Conservation (phyloP, 345 rosid genomes). For the Atalantia buxifolia region DNA sequence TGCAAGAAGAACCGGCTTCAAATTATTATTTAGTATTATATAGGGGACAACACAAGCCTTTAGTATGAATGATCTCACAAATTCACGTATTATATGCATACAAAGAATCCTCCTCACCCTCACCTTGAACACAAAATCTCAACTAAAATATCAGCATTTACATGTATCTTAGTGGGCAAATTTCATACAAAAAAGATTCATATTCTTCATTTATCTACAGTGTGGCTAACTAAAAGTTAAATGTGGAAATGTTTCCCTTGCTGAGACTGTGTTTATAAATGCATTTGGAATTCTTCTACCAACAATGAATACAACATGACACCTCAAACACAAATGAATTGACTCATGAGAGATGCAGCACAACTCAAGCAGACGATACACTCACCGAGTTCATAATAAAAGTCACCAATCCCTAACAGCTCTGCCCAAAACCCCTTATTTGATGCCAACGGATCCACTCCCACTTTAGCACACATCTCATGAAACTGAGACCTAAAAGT, state of each 20-base stretch:
- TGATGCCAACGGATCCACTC: slow-evolving; percentile 94
- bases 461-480: slow-evolving; percentile 89
- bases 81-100: not conserved
- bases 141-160: not conserved
- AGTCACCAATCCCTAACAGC: slow-evolving; percentile 94
- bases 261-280: not conserved
- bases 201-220: not conserved
- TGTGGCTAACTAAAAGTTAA: not conserved
- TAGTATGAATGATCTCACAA: not conserved
- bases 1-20: not conserved
- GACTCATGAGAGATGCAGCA: not conserved
- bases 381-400: slow-evolving; percentile 90
- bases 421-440: slow-evolving; percentile 98
- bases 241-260: not conserved
- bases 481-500: slow-evolving; percentile 81
- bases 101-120: not conserved
- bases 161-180: not conserved
- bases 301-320: not conserved
- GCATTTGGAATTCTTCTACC: not conserved
- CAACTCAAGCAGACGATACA: not conserved
- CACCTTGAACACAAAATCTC: not conserved
- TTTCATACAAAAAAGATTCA: not conserved
- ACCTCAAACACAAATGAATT: not conserved
- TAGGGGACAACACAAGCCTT: not conserved
- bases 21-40: not conserved